Conservation (phyloP, 1,284 basidiomycete genomes). For the Volvariella volvacea region DNA sequence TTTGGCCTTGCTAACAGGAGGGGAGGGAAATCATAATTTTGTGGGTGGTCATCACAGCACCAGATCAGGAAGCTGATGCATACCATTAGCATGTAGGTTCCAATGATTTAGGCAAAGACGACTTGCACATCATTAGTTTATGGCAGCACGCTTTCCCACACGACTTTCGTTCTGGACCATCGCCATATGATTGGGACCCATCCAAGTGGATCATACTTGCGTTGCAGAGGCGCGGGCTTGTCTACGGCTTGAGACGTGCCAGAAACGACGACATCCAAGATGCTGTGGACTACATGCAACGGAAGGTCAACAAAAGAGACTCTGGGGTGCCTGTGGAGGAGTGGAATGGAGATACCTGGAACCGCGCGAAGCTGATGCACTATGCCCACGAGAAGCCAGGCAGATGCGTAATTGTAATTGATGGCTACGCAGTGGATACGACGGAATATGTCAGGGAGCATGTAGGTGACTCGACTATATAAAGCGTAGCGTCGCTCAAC, state of each 20-base stretch:
- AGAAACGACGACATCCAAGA: constrained; percentile 53
- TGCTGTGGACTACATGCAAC: constrained; percentile 49
- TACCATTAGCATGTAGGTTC: constrained; percentile 20
- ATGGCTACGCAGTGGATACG: constrained; percentile 59
- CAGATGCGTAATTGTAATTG: constrained; percentile 49
- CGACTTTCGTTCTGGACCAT: constrained; percentile 65
- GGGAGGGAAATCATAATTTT: constrained; percentile 78
- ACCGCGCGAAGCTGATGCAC: constrained; percentile 24
- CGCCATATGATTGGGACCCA: constrained; percentile 66
- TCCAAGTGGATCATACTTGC: constrained; percentile 72
- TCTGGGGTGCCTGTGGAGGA: constrained; percentile 13
- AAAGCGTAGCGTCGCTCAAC: neutral
- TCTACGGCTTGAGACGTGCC: constrained; percentile 45
- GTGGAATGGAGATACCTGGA: constrained; percentile 36
- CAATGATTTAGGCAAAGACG: neutral
- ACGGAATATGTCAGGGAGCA: constrained; percentile 62
- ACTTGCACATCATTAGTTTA: constrained; percentile 3
- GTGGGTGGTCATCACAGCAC: constrained; percentile 28
- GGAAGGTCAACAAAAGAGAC: constrained; percentile 28
- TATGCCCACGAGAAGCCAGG: constrained; percentile 27
- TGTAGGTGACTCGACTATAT: constrained; percentile 31
- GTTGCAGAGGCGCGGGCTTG: constrained; percentile 50
- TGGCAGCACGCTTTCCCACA: constrained; percentile 71
- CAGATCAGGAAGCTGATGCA: neutral
- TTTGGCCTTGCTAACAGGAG: constrained; percentile 63